Base-by-base conservation (phyloP, 1,284 basidiomycete genomes). In the Microbotryomycetes sp. region DNA sequence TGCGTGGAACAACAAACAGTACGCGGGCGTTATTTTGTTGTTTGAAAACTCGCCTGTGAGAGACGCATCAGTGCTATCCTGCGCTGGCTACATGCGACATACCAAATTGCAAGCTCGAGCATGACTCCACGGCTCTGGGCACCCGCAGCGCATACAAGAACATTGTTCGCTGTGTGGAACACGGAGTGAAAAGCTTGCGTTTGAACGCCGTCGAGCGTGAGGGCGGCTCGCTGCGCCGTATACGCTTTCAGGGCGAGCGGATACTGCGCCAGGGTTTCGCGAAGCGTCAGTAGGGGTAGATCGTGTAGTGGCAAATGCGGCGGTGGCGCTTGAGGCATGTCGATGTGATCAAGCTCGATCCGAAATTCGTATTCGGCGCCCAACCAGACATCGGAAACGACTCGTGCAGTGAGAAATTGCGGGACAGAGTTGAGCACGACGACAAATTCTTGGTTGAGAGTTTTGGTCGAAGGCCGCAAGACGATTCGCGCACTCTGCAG, bases 311-410 rank as follows among this genome's bases (percentile, higher is more conserved):
- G 80, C 0, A 85, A 85, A 70, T 85, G 83, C n/a, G 81, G 80
- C 35, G 80, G 77, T 6, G 85, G 82, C n/a, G 78, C 70, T 6
- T 76, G 62, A 1, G 96, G 93, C 85, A 97, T 92, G 57, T 83
- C 76, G 13, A 97, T 76, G 18, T 81, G 78, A 11, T 85, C 83
- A 35, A 97, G 76, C 0, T 83, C 74, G 35, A 97, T 78, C 13
- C 72, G 67, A 4, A 86, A 72, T 67, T 87, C 83, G 59, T 89
- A 84, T 69, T 97, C 91, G 6, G 92, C 88, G 9, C 91, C 91
- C 63, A 97, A 80, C 97, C 97, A 99, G 65, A 84, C 82, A 75
- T 97, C 92, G 1, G 92, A 97, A 48, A 93, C 82, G 66, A 86
- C 86, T 27, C 88, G 84, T 54, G 97, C 79, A 4, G 81, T 83